Evolutionary conservation across 1,284 basidiomycete genomes (phyloP).

Genomic region (Trametes versicolor): DNA sequence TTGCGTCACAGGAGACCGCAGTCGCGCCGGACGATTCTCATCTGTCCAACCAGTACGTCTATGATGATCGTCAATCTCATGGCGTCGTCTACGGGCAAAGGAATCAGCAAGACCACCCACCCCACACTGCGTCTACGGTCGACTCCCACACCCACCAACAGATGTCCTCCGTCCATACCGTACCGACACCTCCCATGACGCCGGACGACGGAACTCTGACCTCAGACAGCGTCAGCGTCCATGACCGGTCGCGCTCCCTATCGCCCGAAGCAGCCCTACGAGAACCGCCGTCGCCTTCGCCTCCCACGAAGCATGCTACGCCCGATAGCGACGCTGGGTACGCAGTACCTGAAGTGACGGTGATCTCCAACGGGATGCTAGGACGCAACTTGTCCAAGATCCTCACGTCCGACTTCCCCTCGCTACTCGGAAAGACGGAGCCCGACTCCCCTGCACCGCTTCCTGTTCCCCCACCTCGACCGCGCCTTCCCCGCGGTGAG

Average conservation of each 20-base stretch:
- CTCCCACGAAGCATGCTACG: constrained; percentile 29
- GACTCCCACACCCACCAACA: constrained; percentile 32
- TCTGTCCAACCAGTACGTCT: constrained; percentile 41
- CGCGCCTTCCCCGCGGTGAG: constrained; percentile 16
- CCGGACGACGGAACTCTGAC: constrained; percentile 44
- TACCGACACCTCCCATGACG: constrained; percentile 44
- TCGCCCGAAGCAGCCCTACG: constrained; percentile 34
- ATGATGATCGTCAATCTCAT: constrained; percentile 46
- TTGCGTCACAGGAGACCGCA: constrained; percentile 21
- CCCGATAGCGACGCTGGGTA: constrained; percentile 20
- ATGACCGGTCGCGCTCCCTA: constrained; percentile 33
- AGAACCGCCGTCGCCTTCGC: constrained; percentile 33
- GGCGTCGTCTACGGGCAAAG: constrained; percentile 38
- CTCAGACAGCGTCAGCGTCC: constrained; percentile 38
- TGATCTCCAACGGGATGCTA: constrained; percentile 32
- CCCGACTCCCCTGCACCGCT: constrained; percentile 25
- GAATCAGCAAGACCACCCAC: constrained; percentile 15
- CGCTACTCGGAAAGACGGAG: constrained; percentile 34
- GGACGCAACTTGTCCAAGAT: constrained; percentile 33
- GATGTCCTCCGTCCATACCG: constrained; percentile 30
- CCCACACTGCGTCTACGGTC: constrained; percentile 24
- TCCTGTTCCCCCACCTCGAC: constrained; percentile 28
- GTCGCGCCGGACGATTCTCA: constrained; percentile 21
- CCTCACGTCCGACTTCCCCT: constrained; percentile 41
- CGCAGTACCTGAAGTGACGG: constrained; percentile 16